phyloP scores from a whole-genome alignment of 495 filamentous ascomycete genomes.

The Aspergillus mulundensis region DNA sequence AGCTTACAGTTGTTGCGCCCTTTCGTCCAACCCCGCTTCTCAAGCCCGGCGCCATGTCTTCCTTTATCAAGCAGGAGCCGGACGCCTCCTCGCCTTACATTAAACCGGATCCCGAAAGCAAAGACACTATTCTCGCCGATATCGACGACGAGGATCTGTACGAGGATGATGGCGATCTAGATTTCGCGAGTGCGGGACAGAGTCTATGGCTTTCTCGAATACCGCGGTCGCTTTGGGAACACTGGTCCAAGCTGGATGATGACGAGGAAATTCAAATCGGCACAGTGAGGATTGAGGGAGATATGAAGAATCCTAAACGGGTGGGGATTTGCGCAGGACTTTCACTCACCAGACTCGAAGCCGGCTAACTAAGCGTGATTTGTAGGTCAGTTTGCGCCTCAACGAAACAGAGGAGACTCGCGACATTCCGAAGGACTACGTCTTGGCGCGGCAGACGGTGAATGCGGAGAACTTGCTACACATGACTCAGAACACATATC shows the following conservation, averaged over 20 bases:
- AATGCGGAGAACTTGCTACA: constrained; percentile 44
- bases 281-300: constrained; percentile 62
- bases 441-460: constrained; percentile 58
- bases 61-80: constrained; percentile 40
- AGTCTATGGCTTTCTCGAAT: constrained; percentile 71
- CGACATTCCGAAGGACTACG: constrained; percentile 77
- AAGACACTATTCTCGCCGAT: constrained; percentile 51
- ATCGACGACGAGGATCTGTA: constrained; percentile 73
- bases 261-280: constrained; percentile 69
- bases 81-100: constrained; percentile 44
- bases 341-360: neutral
- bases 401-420: constrained; percentile 55
- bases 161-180: constrained; percentile 84
- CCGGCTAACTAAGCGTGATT: neutral
- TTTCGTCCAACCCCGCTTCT: neutral
- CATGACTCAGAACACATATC: constrained; percentile 66
- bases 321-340: constrained; percentile 28
- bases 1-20: neutral
- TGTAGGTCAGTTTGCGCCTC: constrained; percentile 49
- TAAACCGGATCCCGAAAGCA: constrained; percentile 65
- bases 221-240: constrained; percentile 73
- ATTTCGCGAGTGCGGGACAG: constrained; percentile 58
- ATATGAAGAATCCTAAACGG: constrained; percentile 48
- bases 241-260: constrained; percentile 54
- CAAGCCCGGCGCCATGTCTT: constrained; percentile 21